Conservation (phyloP, 2,329 filamentous ascomycete species). For the Aureobasidium sp. region DNA sequence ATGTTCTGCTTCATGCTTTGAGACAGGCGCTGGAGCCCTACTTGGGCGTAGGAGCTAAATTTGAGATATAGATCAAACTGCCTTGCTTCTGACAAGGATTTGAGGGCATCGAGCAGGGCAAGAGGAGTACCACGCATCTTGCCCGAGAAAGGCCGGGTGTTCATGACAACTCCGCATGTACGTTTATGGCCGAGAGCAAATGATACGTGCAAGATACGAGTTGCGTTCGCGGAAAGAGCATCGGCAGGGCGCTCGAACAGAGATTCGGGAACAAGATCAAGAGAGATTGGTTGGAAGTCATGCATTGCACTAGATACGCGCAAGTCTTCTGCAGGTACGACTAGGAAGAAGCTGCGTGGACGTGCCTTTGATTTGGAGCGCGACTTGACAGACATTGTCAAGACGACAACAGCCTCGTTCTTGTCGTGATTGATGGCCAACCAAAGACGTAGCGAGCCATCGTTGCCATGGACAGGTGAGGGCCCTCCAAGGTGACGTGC, state of each 20-base stretch:
- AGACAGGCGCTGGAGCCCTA: neutral
- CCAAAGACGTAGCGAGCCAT: slow-evolving; percentile 1
- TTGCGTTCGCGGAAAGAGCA: neutral
- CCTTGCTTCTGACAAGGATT: slow-evolving; percentile 1
- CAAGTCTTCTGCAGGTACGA: slow-evolving; percentile 3
- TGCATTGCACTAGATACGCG: neutral
- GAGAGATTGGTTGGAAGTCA: neutral
- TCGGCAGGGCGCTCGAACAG: slow-evolving; percentile 5
- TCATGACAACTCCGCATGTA: slow-evolving; percentile 1
- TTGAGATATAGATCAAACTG: slow-evolving; percentile 5
- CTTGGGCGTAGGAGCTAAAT: slow-evolving; percentile 4
- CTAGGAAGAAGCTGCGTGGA: neutral
- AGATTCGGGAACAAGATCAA: neutral
- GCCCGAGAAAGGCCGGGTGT: neutral
- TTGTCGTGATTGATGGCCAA: neutral
- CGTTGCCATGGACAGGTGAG: neutral
- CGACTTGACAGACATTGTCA: slow-evolving; percentile 4
- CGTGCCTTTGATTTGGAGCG: neutral
- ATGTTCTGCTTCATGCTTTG: neutral
- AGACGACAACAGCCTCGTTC: neutral
- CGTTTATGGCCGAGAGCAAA: neutral
- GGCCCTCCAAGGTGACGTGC: neutral
- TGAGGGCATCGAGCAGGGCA: neutral
- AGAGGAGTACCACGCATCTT: neutral
- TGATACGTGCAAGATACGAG: neutral